Evolutionary conservation across 1,139 yeast genomes (phyloP).

Genomic region (Spencermartinsiella ligniputridi): DNA sequence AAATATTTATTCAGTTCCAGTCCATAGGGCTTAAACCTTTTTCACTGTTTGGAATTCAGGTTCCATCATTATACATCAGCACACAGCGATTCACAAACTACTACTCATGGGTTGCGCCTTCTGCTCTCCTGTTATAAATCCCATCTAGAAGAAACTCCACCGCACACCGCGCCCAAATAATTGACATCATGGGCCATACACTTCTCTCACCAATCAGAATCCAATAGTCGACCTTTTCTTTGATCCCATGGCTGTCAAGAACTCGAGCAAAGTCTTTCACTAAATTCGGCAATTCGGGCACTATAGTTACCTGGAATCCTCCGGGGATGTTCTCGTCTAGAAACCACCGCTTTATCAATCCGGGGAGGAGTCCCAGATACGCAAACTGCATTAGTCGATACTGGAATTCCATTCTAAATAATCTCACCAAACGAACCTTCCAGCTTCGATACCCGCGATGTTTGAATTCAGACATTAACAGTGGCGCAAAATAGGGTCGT

Average conservation of each 20-base stretch:
- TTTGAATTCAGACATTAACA: conserved; percentile 75
- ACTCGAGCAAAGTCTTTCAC: conserved; percentile 65
- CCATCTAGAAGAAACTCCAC: conserved; percentile 88
- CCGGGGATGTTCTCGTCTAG: conserved; percentile 87
- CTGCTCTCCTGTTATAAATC: conserved; percentile 43
- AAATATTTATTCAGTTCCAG: not conserved
- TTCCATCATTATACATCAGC: too few species aligned
- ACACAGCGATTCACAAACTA: too few species aligned
- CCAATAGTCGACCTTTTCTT: conserved; percentile 82
- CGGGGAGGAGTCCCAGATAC: conserved; percentile 69
- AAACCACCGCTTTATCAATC: conserved; percentile 66
- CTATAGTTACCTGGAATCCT: conserved; percentile 79
- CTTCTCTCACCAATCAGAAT: conserved; percentile 85
- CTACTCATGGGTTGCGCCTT: conserved; percentile 4
- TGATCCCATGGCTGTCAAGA: conserved; percentile 64
- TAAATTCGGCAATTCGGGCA: conserved; percentile 71
- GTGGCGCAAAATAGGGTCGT: conserved; percentile 88
- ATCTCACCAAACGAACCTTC: conserved; percentile 41
- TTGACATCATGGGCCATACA: conserved; percentile 88
- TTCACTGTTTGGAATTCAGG: too few species aligned
- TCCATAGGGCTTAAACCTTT: too few species aligned
- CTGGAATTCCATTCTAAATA: conserved; percentile 63
- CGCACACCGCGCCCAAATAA: conserved; percentile 83
- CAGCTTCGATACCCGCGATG: conserved; percentile 51
- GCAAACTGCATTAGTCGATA: conserved; percentile 81